phyloP scores from a whole-genome alignment of 257 asterid species.

The Lantana camara region DNA sequence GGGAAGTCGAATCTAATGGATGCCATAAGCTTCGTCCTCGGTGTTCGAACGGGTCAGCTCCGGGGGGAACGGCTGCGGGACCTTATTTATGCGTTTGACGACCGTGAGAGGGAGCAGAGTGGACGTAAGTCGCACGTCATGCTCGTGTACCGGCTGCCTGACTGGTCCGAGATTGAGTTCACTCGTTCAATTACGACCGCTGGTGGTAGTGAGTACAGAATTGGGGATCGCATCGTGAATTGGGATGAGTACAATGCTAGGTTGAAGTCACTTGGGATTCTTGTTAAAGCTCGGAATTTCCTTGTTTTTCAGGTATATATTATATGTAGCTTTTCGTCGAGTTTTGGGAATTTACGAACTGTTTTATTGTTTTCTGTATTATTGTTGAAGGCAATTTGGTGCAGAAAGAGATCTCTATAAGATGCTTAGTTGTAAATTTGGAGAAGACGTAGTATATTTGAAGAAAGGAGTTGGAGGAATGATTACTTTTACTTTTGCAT shows the following conservation, averaged over 20 bases:
- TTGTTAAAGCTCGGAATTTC: conserved; percentile 94
- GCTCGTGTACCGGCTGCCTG: conserved; percentile 71
- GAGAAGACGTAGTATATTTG: not conserved
- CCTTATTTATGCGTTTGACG: conserved; percentile 85
- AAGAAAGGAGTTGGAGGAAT: conserved; percentile 13
- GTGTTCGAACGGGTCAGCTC: conserved; percentile 95
- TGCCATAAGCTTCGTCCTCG: conserved; percentile 98
- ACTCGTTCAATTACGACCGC: conserved; percentile 80
- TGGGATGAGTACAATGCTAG: conserved; percentile 79
- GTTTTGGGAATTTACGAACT: conserved; percentile 7
- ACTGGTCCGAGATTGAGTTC: conserved; percentile 68
- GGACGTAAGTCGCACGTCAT: conserved; percentile 84
- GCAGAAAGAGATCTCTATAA: not conserved
- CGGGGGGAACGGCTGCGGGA: conserved; percentile 89
- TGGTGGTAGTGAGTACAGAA: conserved; percentile 86
- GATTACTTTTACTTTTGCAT: conserved; percentile 2
- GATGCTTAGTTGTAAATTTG: conserved; percentile 2
- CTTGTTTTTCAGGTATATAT: conserved; percentile 91
- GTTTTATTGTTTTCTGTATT: not conserved
- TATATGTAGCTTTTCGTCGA: not conserved
- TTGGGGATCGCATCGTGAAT: conserved; percentile 57
- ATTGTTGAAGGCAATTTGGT: not conserved
- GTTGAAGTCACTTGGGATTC: conserved; percentile 83
- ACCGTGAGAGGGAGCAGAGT: conserved; percentile 78
- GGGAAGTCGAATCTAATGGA: conserved; percentile 98